These are phyloP conservation scores for Phylloporus sp. DNA, from an alignment of 1,284 basidiomycete genomes.

Conservation along the genomic window DNA sequence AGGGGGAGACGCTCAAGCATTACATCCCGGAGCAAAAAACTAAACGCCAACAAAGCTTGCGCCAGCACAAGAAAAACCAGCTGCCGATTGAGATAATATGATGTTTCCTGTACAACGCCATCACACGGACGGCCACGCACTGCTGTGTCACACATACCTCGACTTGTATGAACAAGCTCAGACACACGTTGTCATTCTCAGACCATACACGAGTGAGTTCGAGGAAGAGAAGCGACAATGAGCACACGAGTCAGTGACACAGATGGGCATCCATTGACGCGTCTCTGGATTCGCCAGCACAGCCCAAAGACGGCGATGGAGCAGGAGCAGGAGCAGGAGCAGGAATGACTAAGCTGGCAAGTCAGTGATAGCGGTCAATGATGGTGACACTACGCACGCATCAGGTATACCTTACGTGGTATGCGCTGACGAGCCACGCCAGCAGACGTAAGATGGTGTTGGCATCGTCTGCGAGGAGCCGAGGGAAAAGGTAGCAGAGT, in stretches of 20 bases:
- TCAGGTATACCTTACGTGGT: slow-evolving; percentile 65
- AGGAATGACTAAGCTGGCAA: slow-evolving; percentile 48
- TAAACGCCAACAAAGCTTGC: slow-evolving; percentile 55
- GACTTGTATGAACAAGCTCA: slow-evolving; percentile 71
- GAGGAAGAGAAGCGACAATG: slow-evolving; percentile 48
- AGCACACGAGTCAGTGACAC: slow-evolving; percentile 55
- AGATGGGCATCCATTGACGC: slow-evolving; percentile 50
- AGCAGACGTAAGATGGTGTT: slow-evolving; percentile 32
- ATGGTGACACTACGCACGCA: slow-evolving; percentile 50
- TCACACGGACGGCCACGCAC: not conserved
- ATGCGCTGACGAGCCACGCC: slow-evolving; percentile 50
- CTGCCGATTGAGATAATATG: slow-evolving; percentile 72
- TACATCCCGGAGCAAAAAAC: slow-evolving; percentile 60
- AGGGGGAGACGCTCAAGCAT: slow-evolving; percentile 67
- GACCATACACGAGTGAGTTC: slow-evolving; percentile 47
- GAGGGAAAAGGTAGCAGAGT: slow-evolving; percentile 59
- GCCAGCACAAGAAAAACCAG: slow-evolving; percentile 64
- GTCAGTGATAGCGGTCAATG: slow-evolving; percentile 8
- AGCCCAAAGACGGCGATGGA: slow-evolving; percentile 59
- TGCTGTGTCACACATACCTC: slow-evolving; percentile 49
- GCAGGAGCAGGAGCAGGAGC: slow-evolving; percentile 53
- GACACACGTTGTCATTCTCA: slow-evolving; percentile 48
- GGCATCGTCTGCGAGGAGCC: slow-evolving; percentile 34
- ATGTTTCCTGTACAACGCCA: slow-evolving; percentile 59
- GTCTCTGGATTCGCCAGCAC: slow-evolving; percentile 58